Evolutionary conservation across 331 rosid genomes (phyloP), one percentile per base, ranked within the genome.

Genomic region (Acacia pycnantha): DNA sequence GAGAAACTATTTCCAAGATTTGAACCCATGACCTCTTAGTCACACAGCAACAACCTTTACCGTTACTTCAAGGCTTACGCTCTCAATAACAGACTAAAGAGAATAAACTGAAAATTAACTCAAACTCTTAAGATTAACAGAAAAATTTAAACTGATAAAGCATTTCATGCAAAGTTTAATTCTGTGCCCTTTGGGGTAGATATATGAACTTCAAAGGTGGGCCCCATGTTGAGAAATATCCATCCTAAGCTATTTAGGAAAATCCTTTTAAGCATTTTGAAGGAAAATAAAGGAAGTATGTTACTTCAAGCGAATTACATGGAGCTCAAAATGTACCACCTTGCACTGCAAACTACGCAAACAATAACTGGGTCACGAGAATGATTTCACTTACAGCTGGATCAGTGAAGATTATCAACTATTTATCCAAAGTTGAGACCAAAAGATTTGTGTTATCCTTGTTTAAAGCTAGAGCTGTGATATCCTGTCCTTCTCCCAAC

Each of bases 391-490:
- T 90, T 88, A 96, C 99, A 71, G 98, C 81, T 68, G 99, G 98
- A 78, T 96, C 98, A 7, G 99, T 92, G 89, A 92, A 96, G 86
- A 96, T 79, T 81, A 96, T 84, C 90, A 96, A 87, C 79, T 86
- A 87, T 86, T 90, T 92, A 83, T 96, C 99, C 54, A 77, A 88
- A 66, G 99, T 96, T 35, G 99, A 93, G 79, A 93, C 98, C 90
- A 96, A 86, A 47, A 96, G 93, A 89, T 93, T 96, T 67, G 99
- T 93, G 75, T 90, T 90, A 68, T 96, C 98, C 79, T 82, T 77
- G 85, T 93, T 93, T 81, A 93, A 86, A 81, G 97, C 98, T 62
- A 96, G 87, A 74, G 99, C 86, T 26, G 95, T 93, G 82, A 96
- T 92, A 84, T 96, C 97, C 86, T 89, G 97, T 71, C 99, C 97